Percentiles rank a stretch among this genome's conserved stretches.
These are phyloP conservation scores for Hirsutella minnesotensis DNA, from an alignment of 2,329 filamentous ascomycete species.

Conservation along the genomic window DNA sequence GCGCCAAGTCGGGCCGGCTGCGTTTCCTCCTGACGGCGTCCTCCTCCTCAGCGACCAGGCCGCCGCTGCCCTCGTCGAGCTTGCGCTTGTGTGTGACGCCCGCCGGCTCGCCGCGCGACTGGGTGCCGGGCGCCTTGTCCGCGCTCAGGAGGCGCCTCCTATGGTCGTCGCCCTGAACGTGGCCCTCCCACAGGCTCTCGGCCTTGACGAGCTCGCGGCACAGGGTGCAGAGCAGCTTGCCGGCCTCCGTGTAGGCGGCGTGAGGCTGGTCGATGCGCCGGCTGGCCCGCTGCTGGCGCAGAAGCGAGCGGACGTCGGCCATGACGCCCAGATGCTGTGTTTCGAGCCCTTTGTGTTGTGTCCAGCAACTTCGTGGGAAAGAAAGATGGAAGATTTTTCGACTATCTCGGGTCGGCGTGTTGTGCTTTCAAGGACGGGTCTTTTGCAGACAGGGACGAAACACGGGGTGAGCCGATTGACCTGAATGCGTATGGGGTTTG, in stretches of 20 bases:
- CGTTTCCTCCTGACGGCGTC: slow-evolving; percentile 31
- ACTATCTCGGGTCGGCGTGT: no score
- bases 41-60: slow-evolving; percentile 23
- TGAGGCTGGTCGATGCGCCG: slow-evolving; percentile 61
- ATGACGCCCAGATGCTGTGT: slow-evolving; percentile 30
- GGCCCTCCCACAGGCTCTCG: slow-evolving; percentile 55
- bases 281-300: slow-evolving; percentile 65
- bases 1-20: slow-evolving; percentile 25
- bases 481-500: no score
- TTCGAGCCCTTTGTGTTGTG: background rate
- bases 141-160: slow-evolving; percentile 12
- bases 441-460: no score
- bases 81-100: slow-evolving; percentile 19
- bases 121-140: slow-evolving; percentile 5
- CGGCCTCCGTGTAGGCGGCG: slow-evolving; percentile 54
- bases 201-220: slow-evolving; percentile 54
- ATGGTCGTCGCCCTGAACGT: slow-evolving; percentile 38
- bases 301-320: slow-evolving; percentile 69
- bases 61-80: slow-evolving; percentile 20
- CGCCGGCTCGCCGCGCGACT: slow-evolving; percentile 5
- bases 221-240: slow-evolving; percentile 54
- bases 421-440: no score
- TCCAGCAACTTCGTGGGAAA: no score
- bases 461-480: no score
- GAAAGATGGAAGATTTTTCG: no score